Conservation (phyloP, 2,329 filamentous ascomycete genomes). For the Aureobasidium sp. region DNA sequence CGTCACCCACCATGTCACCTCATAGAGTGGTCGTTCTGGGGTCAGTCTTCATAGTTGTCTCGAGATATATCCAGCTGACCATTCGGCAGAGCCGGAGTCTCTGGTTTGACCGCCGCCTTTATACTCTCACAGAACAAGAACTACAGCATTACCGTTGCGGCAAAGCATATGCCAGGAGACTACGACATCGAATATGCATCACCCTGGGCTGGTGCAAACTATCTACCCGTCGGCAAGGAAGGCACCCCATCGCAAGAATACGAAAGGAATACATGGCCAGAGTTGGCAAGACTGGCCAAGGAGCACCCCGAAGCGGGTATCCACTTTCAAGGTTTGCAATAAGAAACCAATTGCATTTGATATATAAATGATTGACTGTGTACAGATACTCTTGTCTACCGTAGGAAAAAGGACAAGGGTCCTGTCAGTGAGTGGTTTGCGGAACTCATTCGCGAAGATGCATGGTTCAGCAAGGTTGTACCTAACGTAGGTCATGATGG, state of each 20-base stretch:
- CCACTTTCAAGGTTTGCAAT: conserved; percentile 55
- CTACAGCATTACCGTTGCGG: conserved; percentile 62
- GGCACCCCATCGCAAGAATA: conserved; percentile 34
- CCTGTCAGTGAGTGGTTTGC: conserved; percentile 55
- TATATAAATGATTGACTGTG: not conserved
- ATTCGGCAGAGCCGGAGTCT: conserved; percentile 47
- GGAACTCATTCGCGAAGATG: conserved; percentile 55
- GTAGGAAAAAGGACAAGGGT: conserved; percentile 55
- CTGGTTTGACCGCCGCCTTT: conserved; percentile 59
- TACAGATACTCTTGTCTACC: conserved; percentile 47
- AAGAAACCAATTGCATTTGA: not conserved
- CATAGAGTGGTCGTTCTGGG: conserved; percentile 42
- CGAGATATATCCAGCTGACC: conserved; percentile 31
- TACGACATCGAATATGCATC: conserved; percentile 87
- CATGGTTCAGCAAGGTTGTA: conserved; percentile 68
- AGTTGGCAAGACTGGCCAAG: conserved; percentile 39
- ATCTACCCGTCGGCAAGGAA: conserved; percentile 49
- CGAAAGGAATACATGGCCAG: conserved; percentile 40
- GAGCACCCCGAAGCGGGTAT: conserved; percentile 71
- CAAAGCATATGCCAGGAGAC: conserved; percentile 90
- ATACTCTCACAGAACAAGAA: conserved; percentile 50
- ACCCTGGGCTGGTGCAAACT: conserved; percentile 82
- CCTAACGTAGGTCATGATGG: conserved; percentile 49
- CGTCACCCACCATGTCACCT: conserved; percentile 2
- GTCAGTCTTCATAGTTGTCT: conserved; percentile 29